Conservation (phyloP, 2,329 filamentous ascomycete species). For the Penicillium sp. region DNA sequence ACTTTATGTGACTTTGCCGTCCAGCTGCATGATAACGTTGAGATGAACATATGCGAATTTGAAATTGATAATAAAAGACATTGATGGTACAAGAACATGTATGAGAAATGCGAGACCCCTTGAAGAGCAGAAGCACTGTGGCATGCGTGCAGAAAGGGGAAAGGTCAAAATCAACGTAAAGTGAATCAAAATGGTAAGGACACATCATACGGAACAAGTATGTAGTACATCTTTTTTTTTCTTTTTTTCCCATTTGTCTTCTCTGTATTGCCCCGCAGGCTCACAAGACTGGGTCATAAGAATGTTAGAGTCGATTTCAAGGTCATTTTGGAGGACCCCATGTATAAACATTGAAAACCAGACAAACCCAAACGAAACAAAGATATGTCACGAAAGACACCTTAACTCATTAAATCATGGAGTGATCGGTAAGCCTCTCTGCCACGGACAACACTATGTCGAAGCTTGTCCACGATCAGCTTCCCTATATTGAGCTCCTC, state of each 20-base stretch:
- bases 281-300: no score
- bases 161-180: no score
- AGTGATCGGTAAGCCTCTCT: not conserved
- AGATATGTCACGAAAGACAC: not conserved
- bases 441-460: not conserved
- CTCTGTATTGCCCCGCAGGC: no score
- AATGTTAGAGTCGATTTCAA: no score
- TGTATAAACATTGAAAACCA: not conserved
- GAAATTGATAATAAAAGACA: not conserved
- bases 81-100: no score
- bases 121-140: no score
- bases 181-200: not conserved
- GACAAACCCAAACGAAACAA: not conserved
- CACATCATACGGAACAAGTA: not conserved
- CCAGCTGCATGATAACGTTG: not conserved
- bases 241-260: no score
- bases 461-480: not conserved
- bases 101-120: no score
- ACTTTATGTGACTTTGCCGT: no score
- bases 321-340: no score
- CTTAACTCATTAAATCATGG: not conserved
- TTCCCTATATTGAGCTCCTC: not conserved
- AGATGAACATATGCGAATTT: not conserved
- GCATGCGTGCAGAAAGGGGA: no score
- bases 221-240: no score